Percentiles rank a stretch among this genome's conserved stretches.
phyloP scores from a whole-genome alignment of 2,329 filamentous ascomycete species.

The Ophidiomyces ophidiicola region DNA sequence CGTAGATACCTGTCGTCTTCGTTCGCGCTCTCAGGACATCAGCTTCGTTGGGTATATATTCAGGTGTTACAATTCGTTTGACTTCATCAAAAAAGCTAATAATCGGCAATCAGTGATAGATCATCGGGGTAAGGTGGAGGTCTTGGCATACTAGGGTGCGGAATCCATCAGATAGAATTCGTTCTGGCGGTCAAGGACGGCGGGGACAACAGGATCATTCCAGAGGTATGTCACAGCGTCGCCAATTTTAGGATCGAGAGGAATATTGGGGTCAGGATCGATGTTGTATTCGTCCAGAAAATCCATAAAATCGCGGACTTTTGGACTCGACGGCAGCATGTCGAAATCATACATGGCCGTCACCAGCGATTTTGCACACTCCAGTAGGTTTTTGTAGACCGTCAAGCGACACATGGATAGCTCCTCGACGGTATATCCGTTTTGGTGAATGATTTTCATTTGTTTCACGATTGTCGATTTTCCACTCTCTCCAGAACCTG shows the following conservation, averaged over 20 bases:
- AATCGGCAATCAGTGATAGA: conserved; percentile 1
- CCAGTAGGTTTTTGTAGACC: conserved; percentile 95
- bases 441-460: conserved; percentile 99
- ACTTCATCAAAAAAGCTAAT: conserved; percentile 91
- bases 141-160: conserved; percentile 70
- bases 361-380: conserved; percentile 90
- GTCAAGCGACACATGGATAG: conserved; percentile 87
- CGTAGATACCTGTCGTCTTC: conserved; percentile 98
- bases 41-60: conserved; percentile 87
- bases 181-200: conserved; percentile 82
- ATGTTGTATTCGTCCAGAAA: conserved; percentile 80
- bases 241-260: conserved; percentile 69
- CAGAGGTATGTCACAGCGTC: conserved; percentile 76
- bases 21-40: conserved; percentile 92
- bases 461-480: conserved; percentile 99
- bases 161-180: conserved; percentile 99
- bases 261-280: conserved; percentile 76
- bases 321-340: conserved; percentile 61
- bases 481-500: conserved; percentile 94
- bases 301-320: conserved; percentile 61
- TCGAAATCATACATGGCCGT: conserved; percentile 84
- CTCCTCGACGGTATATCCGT: conserved; percentile 91
- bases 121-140: background rate
- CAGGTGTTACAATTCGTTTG: conserved; percentile 63
- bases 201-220: conserved; percentile 73